phyloP scores from a whole-genome alignment of 208 protist genomes.

The Leishmania major region DNA sequence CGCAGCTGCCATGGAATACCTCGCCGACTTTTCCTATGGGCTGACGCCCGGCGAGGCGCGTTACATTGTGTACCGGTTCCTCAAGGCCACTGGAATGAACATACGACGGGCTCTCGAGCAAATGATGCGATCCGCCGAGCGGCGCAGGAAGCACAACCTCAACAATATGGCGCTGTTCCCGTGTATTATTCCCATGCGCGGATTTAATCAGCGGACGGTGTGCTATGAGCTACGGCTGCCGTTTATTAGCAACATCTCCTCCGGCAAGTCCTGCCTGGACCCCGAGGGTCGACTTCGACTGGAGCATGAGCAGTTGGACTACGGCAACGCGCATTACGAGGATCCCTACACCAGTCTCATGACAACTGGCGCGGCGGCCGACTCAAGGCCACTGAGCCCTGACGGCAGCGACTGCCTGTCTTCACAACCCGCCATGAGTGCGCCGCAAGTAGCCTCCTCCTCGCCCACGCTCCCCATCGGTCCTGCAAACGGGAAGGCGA shows the following conservation, averaged over 20 bases:
- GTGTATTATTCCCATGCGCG: conserved; percentile 52
- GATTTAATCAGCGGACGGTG: conserved; percentile 54
- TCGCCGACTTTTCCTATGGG: conserved; percentile 35
- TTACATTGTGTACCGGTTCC: conserved; percentile 47
- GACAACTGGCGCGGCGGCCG: background rate
- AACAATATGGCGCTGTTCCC: conserved; percentile 62
- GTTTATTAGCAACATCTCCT: conserved; percentile 25
- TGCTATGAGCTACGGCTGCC: conserved; percentile 46
- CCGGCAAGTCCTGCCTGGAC: conserved; percentile 18
- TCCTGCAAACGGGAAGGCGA: background rate
- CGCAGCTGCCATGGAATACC: conserved; percentile 10
- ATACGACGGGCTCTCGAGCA: conserved; percentile 35
- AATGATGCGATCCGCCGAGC: conserved; percentile 32
- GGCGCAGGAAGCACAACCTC: conserved; percentile 52
- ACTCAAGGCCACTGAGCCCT: background rate
- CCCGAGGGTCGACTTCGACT: conserved; percentile 17
- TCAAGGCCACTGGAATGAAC: conserved; percentile 41
- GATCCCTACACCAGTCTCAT: conserved; percentile 12
- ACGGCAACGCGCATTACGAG: conserved; percentile 28
- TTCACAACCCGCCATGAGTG: background rate
- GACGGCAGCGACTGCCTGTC: background rate
- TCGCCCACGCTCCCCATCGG: accelerated
- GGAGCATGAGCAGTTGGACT: conserved; percentile 16
- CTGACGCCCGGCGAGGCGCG: conserved; percentile 26
- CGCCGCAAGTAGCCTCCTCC: background rate